Evolutionary conservation across 2,329 filamentous ascomycete genomes (phyloP).

Genomic region (Calonectria multiphialidica): DNA sequence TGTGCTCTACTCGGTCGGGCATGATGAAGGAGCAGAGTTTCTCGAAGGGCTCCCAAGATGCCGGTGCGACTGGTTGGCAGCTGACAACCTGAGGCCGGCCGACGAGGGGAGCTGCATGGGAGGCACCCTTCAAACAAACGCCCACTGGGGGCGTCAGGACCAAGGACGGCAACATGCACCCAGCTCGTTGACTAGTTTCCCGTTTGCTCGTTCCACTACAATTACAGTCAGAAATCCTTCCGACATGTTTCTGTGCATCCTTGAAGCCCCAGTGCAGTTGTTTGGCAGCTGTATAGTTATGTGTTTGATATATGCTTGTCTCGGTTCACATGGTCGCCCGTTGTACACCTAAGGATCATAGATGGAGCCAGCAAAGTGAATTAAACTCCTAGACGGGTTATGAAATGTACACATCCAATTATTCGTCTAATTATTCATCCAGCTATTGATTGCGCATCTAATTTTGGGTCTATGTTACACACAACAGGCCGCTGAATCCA

Average conservation of each 20-base stretch:
- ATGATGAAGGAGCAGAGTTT: background rate
- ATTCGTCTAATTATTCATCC: background rate
- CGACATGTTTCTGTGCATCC: background rate
- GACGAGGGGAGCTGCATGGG: background rate
- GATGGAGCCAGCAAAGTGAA: background rate
- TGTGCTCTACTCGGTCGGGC: background rate
- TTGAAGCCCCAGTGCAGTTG: background rate
- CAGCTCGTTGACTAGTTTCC: background rate
- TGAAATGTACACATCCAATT: background rate
- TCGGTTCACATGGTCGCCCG: background rate
- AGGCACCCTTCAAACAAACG: background rate
- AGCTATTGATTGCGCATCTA: background rate
- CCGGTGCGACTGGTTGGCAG: background rate
- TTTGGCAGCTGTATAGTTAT: background rate
- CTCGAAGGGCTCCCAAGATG: background rate
- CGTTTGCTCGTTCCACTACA: background rate
- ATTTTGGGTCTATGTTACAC: conserved; percentile 16
- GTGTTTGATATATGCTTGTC: background rate
- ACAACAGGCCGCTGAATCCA: conserved; percentile 58
- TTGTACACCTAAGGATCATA: background rate
- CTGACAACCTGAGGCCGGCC: background rate
- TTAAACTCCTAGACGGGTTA: background rate
- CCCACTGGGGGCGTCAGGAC: background rate
- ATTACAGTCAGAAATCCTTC: background rate
- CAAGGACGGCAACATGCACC: background rate